Base-by-base conservation (phyloP, 2,329 filamentous ascomycete genomes). In the Lithohypha guttulata region DNA sequence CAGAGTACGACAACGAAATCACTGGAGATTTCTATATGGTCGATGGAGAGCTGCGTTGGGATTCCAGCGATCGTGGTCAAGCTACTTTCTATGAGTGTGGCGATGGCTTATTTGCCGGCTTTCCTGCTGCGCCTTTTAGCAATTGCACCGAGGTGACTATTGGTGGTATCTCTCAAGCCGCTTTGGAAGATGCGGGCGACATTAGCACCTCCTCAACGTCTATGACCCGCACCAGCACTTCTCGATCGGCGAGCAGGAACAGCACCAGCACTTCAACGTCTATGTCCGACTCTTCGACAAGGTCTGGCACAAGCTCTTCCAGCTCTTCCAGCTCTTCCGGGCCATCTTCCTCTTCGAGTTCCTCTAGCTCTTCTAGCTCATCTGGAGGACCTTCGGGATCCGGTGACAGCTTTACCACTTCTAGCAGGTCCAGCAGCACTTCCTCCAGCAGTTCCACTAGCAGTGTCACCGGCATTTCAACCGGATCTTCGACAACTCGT, bases 11-110 rank as follows among this genome's bases (percentile, higher is more conserved):
- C 37, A 48, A 48, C 36, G 42, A 51, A 6, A 37, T 49, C 7
- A 43, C 34, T 11, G 45, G 39, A 2, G 37, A 33, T 6, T 43
- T 49, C 15, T 44, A 27, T 18, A 46, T 51, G 35, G 39, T 33
- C 11, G 42, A 51, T 27, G 48, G 48, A 27, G 41, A 46, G 18
- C 30, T 51, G 23, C 20, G 34, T 2, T 51, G 48, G 48, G 30
- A 49, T 18, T 41, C 33, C 18, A 14, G 41, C 8, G 45, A 46
- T 26, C 34, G 17, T 21, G 48, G 47, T 3, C 13, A 25, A 11
- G 48, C 42, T 5, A 40, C 20, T 6, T 48, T 48, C 34, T 51
- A 49, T 26, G 43, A 43, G 23, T 51, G 48, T 34, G 36, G 31
- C 19, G 41, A 37, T 18, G 20, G 30, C 2, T 30, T 49, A 5